Evolutionary conservation across 441 rosid species (phyloP).

Genomic region (Gossypium lobatum): DNA sequence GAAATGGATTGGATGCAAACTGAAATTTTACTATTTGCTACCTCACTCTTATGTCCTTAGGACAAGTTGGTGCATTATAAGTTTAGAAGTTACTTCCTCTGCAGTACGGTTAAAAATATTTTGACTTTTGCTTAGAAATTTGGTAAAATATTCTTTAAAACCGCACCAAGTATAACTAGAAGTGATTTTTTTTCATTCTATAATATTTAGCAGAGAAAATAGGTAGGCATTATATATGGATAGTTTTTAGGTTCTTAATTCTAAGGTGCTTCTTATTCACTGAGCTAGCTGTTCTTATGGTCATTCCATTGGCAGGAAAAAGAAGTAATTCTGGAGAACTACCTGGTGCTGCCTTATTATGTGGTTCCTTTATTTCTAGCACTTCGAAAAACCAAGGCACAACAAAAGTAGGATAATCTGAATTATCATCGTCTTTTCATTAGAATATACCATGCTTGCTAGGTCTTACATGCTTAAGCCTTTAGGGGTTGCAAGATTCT

Average conservation of each 20-base stretch:
- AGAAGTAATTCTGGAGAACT: slow-evolving; percentile 39
- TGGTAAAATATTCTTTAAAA: neutral
- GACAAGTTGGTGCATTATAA: neutral
- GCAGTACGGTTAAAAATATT: neutral
- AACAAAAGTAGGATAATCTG: slow-evolving; percentile 40
- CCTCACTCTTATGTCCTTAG: neutral
- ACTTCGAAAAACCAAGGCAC: slow-evolving; percentile 37
- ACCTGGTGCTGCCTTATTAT: slow-evolving; percentile 84
- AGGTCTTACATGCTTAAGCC: slow-evolving; percentile 18
- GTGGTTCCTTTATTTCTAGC: slow-evolving; percentile 54
- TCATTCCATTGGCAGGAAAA: slow-evolving; percentile 47
- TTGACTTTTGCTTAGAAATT: neutral
- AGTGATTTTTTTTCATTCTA: neutral
- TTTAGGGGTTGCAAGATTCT: slow-evolving; percentile 48
- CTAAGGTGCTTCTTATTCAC: neutral
- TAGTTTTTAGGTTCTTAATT: neutral
- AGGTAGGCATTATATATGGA: neutral
- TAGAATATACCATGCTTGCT: slow-evolving; percentile 17
- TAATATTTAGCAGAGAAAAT: neutral
- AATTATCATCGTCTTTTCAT: slow-evolving; percentile 12
- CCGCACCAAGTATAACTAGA: neutral
- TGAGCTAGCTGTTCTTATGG: neutral
- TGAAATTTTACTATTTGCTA: neutral
- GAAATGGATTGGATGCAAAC: neutral
- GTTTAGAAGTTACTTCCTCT: neutral